phyloP scores from a whole-genome alignment of 495 filamentous ascomycete species.

The Aspergillus egyptiacus region DNA sequence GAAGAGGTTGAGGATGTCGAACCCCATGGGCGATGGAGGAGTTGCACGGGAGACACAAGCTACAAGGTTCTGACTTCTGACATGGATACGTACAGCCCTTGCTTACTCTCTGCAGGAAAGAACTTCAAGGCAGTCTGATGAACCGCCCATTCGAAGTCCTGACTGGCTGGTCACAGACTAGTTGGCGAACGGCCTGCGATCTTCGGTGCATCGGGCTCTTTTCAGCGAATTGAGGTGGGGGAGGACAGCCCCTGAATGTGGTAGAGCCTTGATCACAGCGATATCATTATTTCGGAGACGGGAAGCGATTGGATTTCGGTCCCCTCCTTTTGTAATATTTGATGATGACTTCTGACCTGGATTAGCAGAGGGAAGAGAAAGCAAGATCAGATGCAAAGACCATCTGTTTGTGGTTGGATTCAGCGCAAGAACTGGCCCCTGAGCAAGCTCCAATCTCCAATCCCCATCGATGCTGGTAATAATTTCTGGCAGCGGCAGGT shows the following conservation, averaged over 20 bases:
- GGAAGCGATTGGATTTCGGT: neutral
- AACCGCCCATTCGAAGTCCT: too few species aligned
- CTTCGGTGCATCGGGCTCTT: constrained; percentile 9
- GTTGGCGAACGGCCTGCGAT: constrained; percentile 7
- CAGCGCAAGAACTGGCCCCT: neutral
- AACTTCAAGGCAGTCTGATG: too few species aligned
- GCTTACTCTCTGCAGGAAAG: too few species aligned
- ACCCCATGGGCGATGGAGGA: neutral
- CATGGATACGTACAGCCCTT: too few species aligned
- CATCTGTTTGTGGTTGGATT: constrained; percentile 6
- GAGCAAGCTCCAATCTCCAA: too few species aligned
- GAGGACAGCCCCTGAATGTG: constrained; percentile 8
- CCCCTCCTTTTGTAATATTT: neutral
- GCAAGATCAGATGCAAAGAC: constrained; percentile 1
- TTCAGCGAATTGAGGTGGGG: constrained; percentile 7
- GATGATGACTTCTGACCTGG: too few species aligned
- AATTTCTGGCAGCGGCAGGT: too few species aligned
- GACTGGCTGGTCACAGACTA: constrained; percentile 7
- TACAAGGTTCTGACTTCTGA: too few species aligned
- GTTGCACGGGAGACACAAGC: neutral
- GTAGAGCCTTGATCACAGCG: neutral
- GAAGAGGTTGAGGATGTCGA: constrained; percentile 1
- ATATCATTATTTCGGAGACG: neutral
- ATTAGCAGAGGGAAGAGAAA: neutral
- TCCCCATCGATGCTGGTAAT: too few species aligned